Base-by-base conservation (phyloP, 1,284 basidiomycete genomes). In the Grifola frondosa region DNA sequence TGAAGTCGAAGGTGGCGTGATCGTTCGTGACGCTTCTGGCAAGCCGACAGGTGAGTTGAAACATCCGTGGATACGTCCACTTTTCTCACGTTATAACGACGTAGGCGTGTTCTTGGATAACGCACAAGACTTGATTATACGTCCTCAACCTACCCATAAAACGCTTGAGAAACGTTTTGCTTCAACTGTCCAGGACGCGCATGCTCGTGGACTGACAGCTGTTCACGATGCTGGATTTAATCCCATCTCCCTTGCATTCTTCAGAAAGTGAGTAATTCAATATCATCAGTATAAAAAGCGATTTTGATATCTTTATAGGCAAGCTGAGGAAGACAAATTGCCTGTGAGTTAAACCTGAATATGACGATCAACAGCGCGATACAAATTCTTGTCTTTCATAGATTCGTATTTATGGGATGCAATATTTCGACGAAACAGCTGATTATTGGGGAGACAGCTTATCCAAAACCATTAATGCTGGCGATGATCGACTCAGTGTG, bases 221-320 rank as follows among this genome's bases (percentile, higher is more conserved):
- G 78, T 95, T 25, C 91, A 94, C 60, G 92, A 95, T 60, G 92
- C 91, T 6, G 85, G 84, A 11, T 73, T 88, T 36, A 72, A 78
- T 46, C 81, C 83, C 13, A 65, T 66, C 11, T 89, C 89, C 23
- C 70, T 92, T 25, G 72, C 73, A 2, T 88, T 94, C 60, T 91
- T 88, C 67, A 74, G 75, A 52, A 72, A 73, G 90, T 89, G 52
- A 50, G 61, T 54, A 23, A 21, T 25, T 13, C 36, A 26, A 35
- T 26, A 25, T 25, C 6, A 8, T 15, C 16, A 13, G n/a, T 15
- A 17, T 45, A 15, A 23, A 24, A 22, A n/a, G 22, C 30, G 40
- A 39, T 42, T 23, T 47, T 44, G 50, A 22, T 19, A 11, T 11
- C 12, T 29, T 36, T 38, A 16, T 54, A 87, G 87, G 45, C 77